Conservation (phyloP, 345 rosid genomes). For the Brassica rapa region DNA sequence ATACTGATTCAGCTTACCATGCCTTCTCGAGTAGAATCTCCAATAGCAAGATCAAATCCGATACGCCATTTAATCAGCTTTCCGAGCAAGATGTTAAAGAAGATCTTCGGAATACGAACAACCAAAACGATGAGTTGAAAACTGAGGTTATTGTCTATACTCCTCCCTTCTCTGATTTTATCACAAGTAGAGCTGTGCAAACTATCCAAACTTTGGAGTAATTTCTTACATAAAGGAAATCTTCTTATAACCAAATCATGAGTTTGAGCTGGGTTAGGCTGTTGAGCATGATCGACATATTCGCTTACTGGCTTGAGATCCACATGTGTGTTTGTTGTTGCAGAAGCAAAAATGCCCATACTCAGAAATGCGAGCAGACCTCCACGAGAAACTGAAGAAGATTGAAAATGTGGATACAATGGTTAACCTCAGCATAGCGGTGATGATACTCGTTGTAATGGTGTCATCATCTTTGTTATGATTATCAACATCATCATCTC, state of each 20-base stretch:
- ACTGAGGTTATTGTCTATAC: constrained; percentile 42
- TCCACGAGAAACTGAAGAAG: constrained; percentile 44
- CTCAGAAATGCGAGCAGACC: constrained; percentile 37
- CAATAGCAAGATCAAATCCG: constrained; percentile 29
- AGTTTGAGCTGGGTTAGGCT: constrained; percentile 8
- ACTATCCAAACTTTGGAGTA: not conserved
- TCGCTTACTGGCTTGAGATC: not conserved
- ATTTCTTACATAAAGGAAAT: not conserved
- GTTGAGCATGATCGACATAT: constrained; percentile 3
- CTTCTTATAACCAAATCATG: not conserved
- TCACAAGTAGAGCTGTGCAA: not conserved
- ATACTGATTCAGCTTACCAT: constrained; percentile 73
- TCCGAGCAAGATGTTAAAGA: constrained; percentile 36
- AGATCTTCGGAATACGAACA: constrained; percentile 26
- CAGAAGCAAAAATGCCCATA: constrained; percentile 57
- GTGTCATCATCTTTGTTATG: constrained; percentile 31
- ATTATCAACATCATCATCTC: not conserved
- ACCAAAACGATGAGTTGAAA: constrained; percentile 32
- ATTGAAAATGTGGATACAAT: constrained; percentile 56
- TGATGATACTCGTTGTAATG: constrained; percentile 49
- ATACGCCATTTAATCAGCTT: constrained; percentile 40
- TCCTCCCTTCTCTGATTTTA: not conserved
- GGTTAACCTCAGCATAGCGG: constrained; percentile 60
- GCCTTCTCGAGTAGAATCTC: constrained; percentile 44
- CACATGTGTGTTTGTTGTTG: constrained; percentile 20